These are phyloP conservation scores for Clarireedia paspali DNA, from an alignment of 2,329 filamentous ascomycete species.

Conservation along the genomic window DNA sequence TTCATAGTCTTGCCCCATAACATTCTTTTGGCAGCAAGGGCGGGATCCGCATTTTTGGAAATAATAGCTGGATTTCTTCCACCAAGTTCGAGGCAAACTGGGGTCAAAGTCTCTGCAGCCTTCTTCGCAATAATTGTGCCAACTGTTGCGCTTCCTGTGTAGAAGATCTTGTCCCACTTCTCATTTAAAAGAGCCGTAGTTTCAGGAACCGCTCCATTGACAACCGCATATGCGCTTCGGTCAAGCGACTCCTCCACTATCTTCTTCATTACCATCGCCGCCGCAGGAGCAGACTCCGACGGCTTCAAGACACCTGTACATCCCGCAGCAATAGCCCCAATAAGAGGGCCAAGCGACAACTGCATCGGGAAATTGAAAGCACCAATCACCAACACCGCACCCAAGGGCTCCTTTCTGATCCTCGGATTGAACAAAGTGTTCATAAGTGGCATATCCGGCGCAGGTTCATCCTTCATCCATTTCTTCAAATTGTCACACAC, in stretches of 20 bases:
- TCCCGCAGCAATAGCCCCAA: conserved; percentile 87
- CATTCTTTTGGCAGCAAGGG: conserved; percentile 73
- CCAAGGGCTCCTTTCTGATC: conserved; percentile 82
- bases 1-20: conserved; percentile 85
- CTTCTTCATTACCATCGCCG: conserved; percentile 72
- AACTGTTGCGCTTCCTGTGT: conserved; percentile 73
- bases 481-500: conserved; percentile 68
- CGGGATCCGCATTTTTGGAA: conserved; percentile 72
- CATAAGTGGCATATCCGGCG: conserved; percentile 59
- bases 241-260: conserved; percentile 73
- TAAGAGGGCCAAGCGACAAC: conserved; percentile 67
- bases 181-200: conserved; percentile 74
- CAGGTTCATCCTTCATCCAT: conserved; percentile 76
- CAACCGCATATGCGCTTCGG: conserved; percentile 62
- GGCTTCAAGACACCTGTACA: conserved; percentile 90
- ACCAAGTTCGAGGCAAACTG: conserved; percentile 82
- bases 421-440: conserved; percentile 65
- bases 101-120: conserved; percentile 81
- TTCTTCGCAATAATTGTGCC: conserved; percentile 86
- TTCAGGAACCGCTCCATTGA: conserved; percentile 77
- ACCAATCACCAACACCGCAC: conserved; percentile 76
- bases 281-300: conserved; percentile 70
- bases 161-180: conserved; percentile 98
- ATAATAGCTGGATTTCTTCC: conserved; percentile 89
- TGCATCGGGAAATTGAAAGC: conserved; percentile 93